Percentiles rank a stretch among this genome's conserved stretches.
phyloP scores from a whole-genome alignment of 2,329 filamentous ascomycete genomes.

The Scedosporium dehoogii region DNA sequence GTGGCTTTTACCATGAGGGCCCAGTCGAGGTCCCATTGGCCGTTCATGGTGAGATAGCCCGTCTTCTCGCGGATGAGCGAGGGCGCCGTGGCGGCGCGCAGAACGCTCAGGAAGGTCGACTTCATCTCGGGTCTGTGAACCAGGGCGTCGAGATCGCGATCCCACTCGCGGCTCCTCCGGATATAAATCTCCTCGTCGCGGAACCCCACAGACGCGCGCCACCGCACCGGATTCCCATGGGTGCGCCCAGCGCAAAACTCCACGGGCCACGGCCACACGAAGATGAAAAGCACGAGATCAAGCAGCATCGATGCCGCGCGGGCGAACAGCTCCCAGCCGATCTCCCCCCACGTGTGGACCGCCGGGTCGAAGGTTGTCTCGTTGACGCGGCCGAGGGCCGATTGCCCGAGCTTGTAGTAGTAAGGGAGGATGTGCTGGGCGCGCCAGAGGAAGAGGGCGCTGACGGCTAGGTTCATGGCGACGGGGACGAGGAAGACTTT shows the following conservation, averaged over 20 bases:
- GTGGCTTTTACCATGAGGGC: constrained; percentile 67
- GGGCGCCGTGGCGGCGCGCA: constrained; percentile 60
- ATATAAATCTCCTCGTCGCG: constrained; percentile 72
- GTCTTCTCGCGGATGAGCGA: constrained; percentile 66
- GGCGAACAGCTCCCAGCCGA: constrained; percentile 45
- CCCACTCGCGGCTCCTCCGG: constrained; percentile 64
- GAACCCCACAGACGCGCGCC: constrained; percentile 70
- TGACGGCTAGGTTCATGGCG: constrained; percentile 62
- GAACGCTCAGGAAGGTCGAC: constrained; percentile 49
- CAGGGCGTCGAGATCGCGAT: constrained; percentile 2
- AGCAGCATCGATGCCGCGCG: constrained; percentile 59
- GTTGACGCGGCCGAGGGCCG: constrained; percentile 56
- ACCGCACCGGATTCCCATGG: constrained; percentile 54
- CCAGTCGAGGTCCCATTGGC: constrained; percentile 83
- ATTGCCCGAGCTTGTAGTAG: constrained; percentile 59
- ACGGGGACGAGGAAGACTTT: constrained; percentile 76
- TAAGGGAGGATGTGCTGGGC: constrained; percentile 58
- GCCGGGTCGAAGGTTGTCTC: constrained; percentile 54
- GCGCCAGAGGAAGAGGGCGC: constrained; percentile 55
- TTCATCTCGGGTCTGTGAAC: constrained; percentile 15
- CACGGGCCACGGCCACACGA: constrained; percentile 64
- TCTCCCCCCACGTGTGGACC: constrained; percentile 43
- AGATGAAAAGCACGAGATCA: constrained; percentile 60
- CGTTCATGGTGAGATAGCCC: constrained; percentile 77
- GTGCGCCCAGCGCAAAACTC: constrained; percentile 56